Percentiles rank a stretch among this genome's conserved stretches.
Evolutionary conservation across 2,329 filamentous ascomycete species (phyloP).

Genomic region (Fusarium udum): DNA sequence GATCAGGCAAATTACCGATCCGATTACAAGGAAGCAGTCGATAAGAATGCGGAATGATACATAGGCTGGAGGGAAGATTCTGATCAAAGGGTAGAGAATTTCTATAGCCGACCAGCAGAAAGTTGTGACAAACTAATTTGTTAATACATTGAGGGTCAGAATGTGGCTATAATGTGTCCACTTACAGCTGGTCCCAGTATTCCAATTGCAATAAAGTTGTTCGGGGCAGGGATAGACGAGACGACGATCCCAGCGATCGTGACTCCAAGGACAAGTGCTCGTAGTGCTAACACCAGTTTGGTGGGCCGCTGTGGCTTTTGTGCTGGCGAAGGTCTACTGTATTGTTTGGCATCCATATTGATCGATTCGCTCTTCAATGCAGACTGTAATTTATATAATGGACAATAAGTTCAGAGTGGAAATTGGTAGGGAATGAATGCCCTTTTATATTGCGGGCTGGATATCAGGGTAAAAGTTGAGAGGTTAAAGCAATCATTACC

Average conservation of each 20-base stretch:
- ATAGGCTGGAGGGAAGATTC: neutral
- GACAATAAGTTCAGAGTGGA: neutral
- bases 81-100: neutral
- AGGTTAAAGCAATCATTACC: neutral
- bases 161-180: accelerated
- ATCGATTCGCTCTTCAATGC: accelerated
- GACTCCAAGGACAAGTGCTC: neutral
- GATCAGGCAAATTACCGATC: neutral
- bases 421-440: neutral
- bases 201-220: neutral
- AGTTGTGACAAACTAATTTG: neutral
- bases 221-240: neutral
- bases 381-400: accelerated
- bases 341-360: neutral
- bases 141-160: neutral
- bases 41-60: neutral
- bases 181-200: neutral
- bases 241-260: neutral
- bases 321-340: neutral
- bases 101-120: neutral
- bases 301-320: neutral
- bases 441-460: neutral
- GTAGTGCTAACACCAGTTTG: neutral
- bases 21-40: neutral
- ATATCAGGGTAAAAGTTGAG: neutral